Percentiles rank a stretch among this genome's conserved stretches.
Evolutionary conservation across 768 basidiomycete genomes (phyloP).

Genomic region (Tricholoma hemisulphureum): DNA sequence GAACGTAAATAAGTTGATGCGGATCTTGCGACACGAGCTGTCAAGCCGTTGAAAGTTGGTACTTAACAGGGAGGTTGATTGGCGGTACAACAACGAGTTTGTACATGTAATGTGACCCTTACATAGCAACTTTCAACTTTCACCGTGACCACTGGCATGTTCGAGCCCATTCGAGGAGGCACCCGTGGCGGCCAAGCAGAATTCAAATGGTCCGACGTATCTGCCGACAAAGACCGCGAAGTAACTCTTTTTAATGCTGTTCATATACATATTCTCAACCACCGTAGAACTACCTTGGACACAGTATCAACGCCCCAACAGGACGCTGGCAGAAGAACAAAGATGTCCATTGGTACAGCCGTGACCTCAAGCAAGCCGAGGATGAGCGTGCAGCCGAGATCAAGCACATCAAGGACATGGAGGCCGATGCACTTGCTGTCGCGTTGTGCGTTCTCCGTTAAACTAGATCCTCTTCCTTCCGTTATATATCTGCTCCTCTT

Average conservation of each 20-base stretch:
- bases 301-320: constrained; percentile 91
- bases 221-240: constrained; percentile 91
- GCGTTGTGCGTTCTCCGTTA: constrained; percentile 57
- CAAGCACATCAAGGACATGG: constrained; percentile 76
- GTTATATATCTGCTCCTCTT: constrained; percentile 11
- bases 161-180: constrained; percentile 84
- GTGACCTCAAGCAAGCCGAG: constrained; percentile 49
- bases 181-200: constrained; percentile 89
- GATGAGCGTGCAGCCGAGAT: constrained; percentile 70
- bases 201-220: constrained; percentile 89
- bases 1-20: too few relatives aligned
- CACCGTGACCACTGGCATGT: constrained; percentile 45
- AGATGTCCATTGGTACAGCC: constrained; percentile 93
- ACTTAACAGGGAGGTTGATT: too few relatives aligned
- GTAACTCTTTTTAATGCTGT: constrained; percentile 34
- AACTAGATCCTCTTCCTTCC: not conserved
- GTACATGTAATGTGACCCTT: not conserved
- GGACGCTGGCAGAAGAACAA: constrained; percentile 98
- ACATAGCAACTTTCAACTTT: not conserved
- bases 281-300: constrained; percentile 86
- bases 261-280: not conserved
- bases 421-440: constrained; percentile 82
- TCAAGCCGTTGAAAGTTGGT: too few relatives aligned
- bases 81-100: not conserved
- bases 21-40: too few relatives aligned